These are phyloP conservation scores for Populus tremula DNA, from an alignment of 345 rosid species.

Conservation along the genomic window DNA sequence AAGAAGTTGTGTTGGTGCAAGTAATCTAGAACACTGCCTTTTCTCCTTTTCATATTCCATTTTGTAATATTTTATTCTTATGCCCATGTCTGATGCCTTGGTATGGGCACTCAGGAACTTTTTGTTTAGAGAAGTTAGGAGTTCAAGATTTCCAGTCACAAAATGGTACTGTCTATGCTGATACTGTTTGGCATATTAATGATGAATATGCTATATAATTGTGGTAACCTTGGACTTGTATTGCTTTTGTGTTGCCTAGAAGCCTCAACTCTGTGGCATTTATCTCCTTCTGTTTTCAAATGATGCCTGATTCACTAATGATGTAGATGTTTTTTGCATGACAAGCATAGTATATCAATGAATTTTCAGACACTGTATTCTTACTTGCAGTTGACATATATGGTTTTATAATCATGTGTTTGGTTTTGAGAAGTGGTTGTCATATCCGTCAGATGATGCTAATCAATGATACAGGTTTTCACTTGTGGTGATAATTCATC, in stretches of 20 bases:
- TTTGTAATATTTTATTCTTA: too few relatives aligned
- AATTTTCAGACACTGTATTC: not conserved
- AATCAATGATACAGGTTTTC: slow-evolving; percentile 56
- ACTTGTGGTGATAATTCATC: slow-evolving; percentile 97
- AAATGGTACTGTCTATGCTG: not conserved
- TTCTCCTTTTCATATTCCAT: not conserved
- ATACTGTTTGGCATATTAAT: not conserved
- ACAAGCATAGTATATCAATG: not conserved
- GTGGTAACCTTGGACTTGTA: not conserved
- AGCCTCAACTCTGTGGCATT: not conserved
- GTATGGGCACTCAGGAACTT: too few relatives aligned
- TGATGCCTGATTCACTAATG: not conserved
- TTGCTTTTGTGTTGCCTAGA: not conserved
- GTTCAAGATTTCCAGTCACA: not conserved
- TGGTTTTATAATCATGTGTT: not conserved
- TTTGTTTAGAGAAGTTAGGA: not conserved
- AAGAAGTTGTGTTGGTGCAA: not conserved
- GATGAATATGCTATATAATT: not conserved
- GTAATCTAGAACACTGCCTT: not conserved
- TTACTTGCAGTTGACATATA: not conserved
- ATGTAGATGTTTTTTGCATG: not conserved
- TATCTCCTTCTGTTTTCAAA: not conserved
- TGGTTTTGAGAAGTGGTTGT: not conserved
- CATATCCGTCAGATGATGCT: not conserved
- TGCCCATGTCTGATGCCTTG: too few relatives aligned